Evolutionary conservation across 768 basidiomycete genomes (phyloP), one percentile per base, ranked within the genome.

Genomic region (Trametes meyenii): DNA sequence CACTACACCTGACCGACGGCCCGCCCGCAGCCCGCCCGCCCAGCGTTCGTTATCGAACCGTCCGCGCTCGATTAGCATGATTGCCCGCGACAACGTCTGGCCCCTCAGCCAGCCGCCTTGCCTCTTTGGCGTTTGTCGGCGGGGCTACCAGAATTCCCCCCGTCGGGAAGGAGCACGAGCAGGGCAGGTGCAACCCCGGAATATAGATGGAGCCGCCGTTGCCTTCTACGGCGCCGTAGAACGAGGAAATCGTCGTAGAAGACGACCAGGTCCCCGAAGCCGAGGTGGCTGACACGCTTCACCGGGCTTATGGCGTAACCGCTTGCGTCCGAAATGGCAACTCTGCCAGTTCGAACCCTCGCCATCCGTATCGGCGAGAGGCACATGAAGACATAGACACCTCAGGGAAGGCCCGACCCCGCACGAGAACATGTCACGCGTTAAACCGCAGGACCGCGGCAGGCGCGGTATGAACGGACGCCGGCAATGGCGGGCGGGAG

Each of bases 341-440:
- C 10, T 11, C 21, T 21, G 21, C 23, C 14, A 23, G 43, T 51
- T 50, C 12, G 49, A 49, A 43, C 49, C 49, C 26, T 17, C 11
- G 40, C 26, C 49, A 19, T 36, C 29, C 49, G n/a, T 51, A 40
- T 51, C 24, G 40, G 33, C 26, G 35, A 29, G 14, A 49, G 39
- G 49, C 57, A 58, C 49, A 58, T 58, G 57, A 42, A 58, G 49
- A 19, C 40, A 50, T 24, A 48, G 46, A 49, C 42, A 48, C 55
- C 36, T 58, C 21, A 45, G 35, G 29, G 55, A 58, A 55, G 51
- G 24, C 44, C 26, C n/a, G 33, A 26, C n/a, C 12, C 44, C 46
- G 51, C 62, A 63, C 62, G 62, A 58, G 62, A 63, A 53, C 62
- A 50, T 36, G 57, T 63, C 62, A 63, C 61, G 61, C 55, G 61